phyloP scores from a whole-genome alignment of 208 protist genomes.

The Jaenimonas drosophilae region DNA sequence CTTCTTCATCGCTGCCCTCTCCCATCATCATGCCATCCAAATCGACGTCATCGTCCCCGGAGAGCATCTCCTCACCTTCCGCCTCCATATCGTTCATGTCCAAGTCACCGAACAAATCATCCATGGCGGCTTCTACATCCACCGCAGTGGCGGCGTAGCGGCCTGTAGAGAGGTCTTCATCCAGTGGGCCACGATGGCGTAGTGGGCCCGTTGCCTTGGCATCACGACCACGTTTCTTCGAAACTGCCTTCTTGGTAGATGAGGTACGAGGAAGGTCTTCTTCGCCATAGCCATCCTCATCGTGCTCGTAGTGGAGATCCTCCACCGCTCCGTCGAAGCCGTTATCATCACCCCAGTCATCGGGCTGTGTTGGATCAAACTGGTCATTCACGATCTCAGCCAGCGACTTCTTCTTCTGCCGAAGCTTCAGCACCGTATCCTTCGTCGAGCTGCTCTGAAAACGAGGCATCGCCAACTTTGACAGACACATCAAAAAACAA shows the following conservation, averaged over 20 bases:
- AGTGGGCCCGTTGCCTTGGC: slow-evolving; percentile 14
- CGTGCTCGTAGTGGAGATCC: slow-evolving; percentile 22
- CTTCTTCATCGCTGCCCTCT: slow-evolving; percentile 1
- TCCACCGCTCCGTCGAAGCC: slow-evolving; percentile 11
- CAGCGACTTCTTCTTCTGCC: slow-evolving; percentile 36
- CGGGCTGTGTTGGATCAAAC: slow-evolving; percentile 9
- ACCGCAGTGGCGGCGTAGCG: slow-evolving; percentile 54
- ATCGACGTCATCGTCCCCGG: slow-evolving; percentile 10
- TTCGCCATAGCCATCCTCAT: background rate
- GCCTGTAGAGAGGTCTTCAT: slow-evolving; percentile 40
- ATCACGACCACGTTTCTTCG: background rate
- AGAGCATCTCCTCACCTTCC: slow-evolving; percentile 22
- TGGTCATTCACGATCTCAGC: slow-evolving; percentile 66
- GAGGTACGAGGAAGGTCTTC: background rate
- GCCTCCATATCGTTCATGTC: slow-evolving; percentile 72
- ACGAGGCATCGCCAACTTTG: no score
- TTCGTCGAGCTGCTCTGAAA: slow-evolving; percentile 4
- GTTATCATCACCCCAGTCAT: slow-evolving; percentile 1
- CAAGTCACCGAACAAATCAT: slow-evolving; percentile 67
- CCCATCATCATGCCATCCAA: background rate
- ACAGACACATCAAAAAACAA: no score
- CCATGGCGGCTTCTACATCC: slow-evolving; percentile 46
- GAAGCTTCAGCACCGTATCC: background rate
- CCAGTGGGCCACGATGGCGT: slow-evolving; percentile 64
- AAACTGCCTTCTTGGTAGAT: background rate